These are phyloP conservation scores for Vicia faba DNA, from an alignment of 306 rosid species.

Conservation along the genomic window DNA sequence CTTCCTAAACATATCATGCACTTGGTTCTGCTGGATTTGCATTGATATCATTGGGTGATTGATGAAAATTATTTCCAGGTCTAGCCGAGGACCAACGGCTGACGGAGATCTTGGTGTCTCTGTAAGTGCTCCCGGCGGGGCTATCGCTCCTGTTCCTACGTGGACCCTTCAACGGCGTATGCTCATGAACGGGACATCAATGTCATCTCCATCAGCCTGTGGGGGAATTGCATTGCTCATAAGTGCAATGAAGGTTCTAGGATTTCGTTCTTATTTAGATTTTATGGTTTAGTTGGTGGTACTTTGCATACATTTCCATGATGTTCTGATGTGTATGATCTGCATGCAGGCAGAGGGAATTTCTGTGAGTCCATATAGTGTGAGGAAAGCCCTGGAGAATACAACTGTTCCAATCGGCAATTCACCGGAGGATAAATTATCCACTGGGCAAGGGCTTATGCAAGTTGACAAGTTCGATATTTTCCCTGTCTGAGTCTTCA, in stretches of 20 bases:
- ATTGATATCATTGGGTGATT: slow-evolving; percentile 30
- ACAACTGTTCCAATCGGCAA: slow-evolving; percentile 74
- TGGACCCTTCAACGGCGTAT: slow-evolving; percentile 98
- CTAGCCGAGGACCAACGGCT: slow-evolving; percentile 96
- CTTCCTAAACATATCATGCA: slow-evolving; percentile 31
- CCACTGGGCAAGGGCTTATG: slow-evolving; percentile 97
- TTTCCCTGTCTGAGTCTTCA: slow-evolving; percentile 39
- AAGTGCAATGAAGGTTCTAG: slow-evolving; percentile 89
- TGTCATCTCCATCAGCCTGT: slow-evolving; percentile 99
- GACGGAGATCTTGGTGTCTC: slow-evolving; percentile 96
- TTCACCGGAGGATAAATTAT: slow-evolving; percentile 75
- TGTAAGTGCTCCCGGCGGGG: slow-evolving; percentile 98
- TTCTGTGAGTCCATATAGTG: slow-evolving; percentile 85
- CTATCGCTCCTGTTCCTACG: slow-evolving; percentile 96
- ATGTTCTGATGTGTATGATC: slow-evolving; percentile 36
- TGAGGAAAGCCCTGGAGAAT: slow-evolving; percentile 94
- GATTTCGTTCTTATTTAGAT: slow-evolving; percentile 36
- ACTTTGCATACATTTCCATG: slow-evolving; percentile 31
- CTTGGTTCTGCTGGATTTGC: slow-evolving; percentile 35
- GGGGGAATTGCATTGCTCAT: slow-evolving; percentile 93
- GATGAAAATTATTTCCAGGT: slow-evolving; percentile 58
- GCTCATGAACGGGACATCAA: slow-evolving; percentile 99
- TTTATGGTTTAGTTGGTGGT: slow-evolving; percentile 34
- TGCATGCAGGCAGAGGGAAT: slow-evolving; percentile 79
- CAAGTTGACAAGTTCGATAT: slow-evolving; percentile 88